A percentile compares a stretch with the other conserved stretches of the same genome.
Conservation (phyloP, 768 basidiomycete species). For the Hirschioporus abietinus region DNA sequence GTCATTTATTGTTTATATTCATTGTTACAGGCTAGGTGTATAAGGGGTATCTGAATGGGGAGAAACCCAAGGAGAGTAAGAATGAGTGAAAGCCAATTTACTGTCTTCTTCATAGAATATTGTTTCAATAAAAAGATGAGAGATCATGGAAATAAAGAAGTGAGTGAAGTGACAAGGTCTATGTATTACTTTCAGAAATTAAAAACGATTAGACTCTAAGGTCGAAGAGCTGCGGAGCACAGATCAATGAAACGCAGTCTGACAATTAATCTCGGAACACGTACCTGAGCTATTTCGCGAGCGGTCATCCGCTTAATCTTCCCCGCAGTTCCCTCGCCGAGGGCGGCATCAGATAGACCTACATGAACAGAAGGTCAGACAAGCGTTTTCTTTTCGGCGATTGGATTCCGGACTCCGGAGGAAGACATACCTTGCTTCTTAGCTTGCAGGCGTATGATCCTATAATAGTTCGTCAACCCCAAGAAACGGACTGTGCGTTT, state of each 20-base stretch:
- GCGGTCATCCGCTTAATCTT: constrained; percentile 63
- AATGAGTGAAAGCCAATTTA: too few species aligned
- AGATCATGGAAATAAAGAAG: neutral
- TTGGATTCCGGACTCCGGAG: neutral
- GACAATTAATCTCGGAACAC: constrained; percentile 16
- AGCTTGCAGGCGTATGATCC: constrained; percentile 66
- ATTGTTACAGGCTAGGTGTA: neutral
- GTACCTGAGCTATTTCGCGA: constrained; percentile 60
- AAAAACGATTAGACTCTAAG: neutral
- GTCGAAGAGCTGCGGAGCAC: neutral
- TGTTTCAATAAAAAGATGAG: too few species aligned
- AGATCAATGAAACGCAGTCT: neutral
- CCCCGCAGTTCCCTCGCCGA: constrained; percentile 60
- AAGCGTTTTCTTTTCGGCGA: neutral
- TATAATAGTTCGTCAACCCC: constrained; percentile 17
- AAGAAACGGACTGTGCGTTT: neutral
- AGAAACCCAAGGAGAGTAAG: neutral
- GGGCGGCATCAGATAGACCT: constrained; percentile 62
- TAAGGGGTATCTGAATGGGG: neutral
- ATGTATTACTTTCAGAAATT: neutral
- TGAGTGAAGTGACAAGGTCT: neutral
- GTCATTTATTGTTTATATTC: neutral
- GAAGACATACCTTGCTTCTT: constrained; percentile 47
- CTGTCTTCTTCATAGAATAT: too few species aligned
- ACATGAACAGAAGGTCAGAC: neutral